Base-by-base conservation (phyloP, 345 rosid species). In the Sisymbrium irio region DNA sequence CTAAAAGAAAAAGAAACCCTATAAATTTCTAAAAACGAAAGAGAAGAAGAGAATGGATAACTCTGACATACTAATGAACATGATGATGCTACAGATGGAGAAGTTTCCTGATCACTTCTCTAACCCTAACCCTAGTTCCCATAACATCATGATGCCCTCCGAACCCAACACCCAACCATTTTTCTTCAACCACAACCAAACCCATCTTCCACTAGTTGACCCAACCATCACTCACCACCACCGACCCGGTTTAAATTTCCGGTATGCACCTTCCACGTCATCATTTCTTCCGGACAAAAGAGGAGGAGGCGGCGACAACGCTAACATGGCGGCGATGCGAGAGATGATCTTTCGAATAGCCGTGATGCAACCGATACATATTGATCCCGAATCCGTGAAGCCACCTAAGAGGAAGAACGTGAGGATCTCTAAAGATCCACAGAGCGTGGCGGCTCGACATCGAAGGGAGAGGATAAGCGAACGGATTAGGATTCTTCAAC, bases 361-460 rank as follows among this genome's bases (percentile, higher is more conserved):
- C 1, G 96, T 89, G 56, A 93, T 93, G 92, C 97, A 89, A 37
- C 97, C 97, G 2, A 81, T 91, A 59, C 91, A 91, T 62, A 82
- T 81, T 57, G 98, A 93, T 82, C 98, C 92, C 0, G 91, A 91
- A 67, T 77, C 98, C 0, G 63, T 93, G 10, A 93, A 88, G 84
- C 96, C 94, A 14, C 98, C 98, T 0, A 93, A 84, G 68, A 82
- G 98, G 75, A 80, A 88, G 78, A 93, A 93, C 67, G 94, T 93
- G 42, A 86, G 78, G 84, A 93, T 90, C 78, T 93, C 97, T 0
- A 93, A 93, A 78, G 98, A 93, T 67, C 98, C 98, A 6, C 93
- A 90, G 67, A 93, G 98, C 74, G 93, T 93, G 42, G 98, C 96
- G 9, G 97, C 98, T n/a, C 78, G 97, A 63, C 98, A 89, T 65